A percentile compares a stretch with the other conserved stretches of the same genome.
Conservation (phyloP, 2,329 filamentous ascomycete species). For the Botrytis elliptica region DNA sequence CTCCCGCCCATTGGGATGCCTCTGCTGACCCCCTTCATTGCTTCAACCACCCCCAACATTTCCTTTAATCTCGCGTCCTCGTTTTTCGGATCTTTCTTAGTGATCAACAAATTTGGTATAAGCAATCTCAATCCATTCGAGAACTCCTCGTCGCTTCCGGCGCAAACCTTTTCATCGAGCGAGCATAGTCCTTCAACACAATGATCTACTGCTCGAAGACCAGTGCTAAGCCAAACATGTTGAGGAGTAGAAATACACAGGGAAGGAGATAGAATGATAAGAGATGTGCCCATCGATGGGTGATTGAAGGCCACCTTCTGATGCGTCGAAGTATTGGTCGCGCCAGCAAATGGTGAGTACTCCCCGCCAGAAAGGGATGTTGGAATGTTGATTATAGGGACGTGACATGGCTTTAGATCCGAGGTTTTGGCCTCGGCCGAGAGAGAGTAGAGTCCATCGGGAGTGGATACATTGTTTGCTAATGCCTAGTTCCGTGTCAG, state of each 20-base stretch:
- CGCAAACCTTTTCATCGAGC: constrained; percentile 28
- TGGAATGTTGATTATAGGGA: constrained; percentile 44
- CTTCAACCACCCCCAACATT: constrained; percentile 49
- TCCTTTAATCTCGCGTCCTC: constrained; percentile 27
- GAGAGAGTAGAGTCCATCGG: constrained; percentile 26
- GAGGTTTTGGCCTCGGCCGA: constrained; percentile 20
- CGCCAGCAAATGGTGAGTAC: constrained; percentile 43
- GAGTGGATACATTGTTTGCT: constrained; percentile 30
- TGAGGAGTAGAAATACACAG: constrained; percentile 52
- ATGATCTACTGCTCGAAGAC: constrained; percentile 56
- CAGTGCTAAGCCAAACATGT: constrained; percentile 56
- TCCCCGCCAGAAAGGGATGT: constrained; percentile 45
- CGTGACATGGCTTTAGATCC: constrained; percentile 26
- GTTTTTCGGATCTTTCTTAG: constrained; percentile 26
- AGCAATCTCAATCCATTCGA: constrained; percentile 30
- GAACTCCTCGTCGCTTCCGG: constrained; percentile 28
- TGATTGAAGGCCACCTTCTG: constrained; percentile 34
- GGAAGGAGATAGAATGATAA: constrained; percentile 57
- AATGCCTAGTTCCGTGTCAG: constrained; percentile 26
- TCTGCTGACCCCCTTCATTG: constrained; percentile 48
- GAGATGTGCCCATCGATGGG: constrained; percentile 45
- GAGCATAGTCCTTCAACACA: constrained; percentile 56
- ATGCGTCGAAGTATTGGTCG: constrained; percentile 38
- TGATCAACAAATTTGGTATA: constrained; percentile 33
- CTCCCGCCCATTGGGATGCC: constrained; percentile 43